These are phyloP conservation scores for Chlorella sp. DNA, from an alignment of 139 green algal species.

Conservation along the genomic window DNA sequence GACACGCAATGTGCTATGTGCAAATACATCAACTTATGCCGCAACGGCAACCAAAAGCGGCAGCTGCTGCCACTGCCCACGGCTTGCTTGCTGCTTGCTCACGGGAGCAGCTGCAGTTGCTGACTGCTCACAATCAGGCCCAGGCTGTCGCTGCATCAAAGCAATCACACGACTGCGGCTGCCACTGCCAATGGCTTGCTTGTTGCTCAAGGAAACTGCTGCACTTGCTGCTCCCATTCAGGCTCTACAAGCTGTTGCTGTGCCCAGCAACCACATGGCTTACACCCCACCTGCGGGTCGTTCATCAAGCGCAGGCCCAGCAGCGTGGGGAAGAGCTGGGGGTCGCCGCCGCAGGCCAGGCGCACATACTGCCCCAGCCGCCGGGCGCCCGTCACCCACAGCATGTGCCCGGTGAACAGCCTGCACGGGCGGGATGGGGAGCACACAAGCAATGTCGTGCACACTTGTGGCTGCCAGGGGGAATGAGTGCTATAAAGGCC, in stretches of 20 bases:
- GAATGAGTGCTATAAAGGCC: neutral
- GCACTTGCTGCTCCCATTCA: neutral
- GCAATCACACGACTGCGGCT: no score
- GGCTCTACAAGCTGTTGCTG: neutral
- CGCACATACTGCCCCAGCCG: neutral
- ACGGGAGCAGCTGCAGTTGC: no score
- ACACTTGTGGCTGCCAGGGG: neutral
- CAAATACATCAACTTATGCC: no score
- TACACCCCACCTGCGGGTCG: neutral
- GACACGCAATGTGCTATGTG: no score
- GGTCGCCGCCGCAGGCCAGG: neutral
- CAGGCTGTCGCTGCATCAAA: no score
- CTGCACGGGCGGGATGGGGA: neutral
- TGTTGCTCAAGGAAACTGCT: no score
- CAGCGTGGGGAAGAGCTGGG: constrained; percentile 1
- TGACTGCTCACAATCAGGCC: no score
- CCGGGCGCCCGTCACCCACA: neutral
- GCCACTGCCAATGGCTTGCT: no score
- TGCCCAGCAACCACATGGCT: no score
- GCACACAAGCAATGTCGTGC: neutral
- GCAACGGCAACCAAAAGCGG: no score
- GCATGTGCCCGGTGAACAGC: constrained; percentile 12
- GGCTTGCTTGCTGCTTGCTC: no score
- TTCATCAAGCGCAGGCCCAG: constrained; percentile 16
- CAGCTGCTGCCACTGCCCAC: no score